Base-by-base conservation (phyloP, 805 yeast species). In the Candida arabinofermentans region DNA sequence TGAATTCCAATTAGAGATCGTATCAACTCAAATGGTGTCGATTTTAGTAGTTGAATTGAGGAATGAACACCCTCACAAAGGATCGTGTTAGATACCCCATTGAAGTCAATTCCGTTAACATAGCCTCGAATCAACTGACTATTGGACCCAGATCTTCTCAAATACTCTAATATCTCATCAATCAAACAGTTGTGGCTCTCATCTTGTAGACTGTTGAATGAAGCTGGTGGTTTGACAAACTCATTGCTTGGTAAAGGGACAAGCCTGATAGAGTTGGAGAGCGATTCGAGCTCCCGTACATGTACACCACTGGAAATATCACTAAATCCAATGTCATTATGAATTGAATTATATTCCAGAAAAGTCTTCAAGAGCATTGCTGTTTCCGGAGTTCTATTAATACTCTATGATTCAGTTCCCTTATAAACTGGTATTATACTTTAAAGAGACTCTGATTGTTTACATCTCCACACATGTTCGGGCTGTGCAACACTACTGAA, bases 41-140 rank as follows among this genome's bases (percentile, higher is more conserved):
- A 54, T 43, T 77, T 78, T 16, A 83, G 46, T 2, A 57, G 40
- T 14, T 66, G 60, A 3, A 67, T 66, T 19, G 61, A 59, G n/a
- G 69, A 59, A 45, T 70, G 75, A 7, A 61, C 54, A 5, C 63
- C 57, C 2, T 51, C 47, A 27, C 70, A 61, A 34, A 64, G 64
- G 34, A 65, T 48, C 3, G 39, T 43, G 6, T 63, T 54, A 6
- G 58, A 49, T 0, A 64, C 54, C 8, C 62, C 44, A 7, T 52
- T 46, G 7, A 37, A 24, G 4, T 46, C 53, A 2, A 50, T 44
- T 1, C 70, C 71, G 35, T 66, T 58, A 3, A 50, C 50, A 45
- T 74, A 75, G 0, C 83, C 85, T 34, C 54, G 50, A 0, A 64
- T 47, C 5, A 81, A 38, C 0, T 65, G 64, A 53, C 77, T 76